These are phyloP conservation scores for Arthrobotrys sphaeroides DNA, from an alignment of 2,329 filamentous ascomycete species.

Conservation along the genomic window DNA sequence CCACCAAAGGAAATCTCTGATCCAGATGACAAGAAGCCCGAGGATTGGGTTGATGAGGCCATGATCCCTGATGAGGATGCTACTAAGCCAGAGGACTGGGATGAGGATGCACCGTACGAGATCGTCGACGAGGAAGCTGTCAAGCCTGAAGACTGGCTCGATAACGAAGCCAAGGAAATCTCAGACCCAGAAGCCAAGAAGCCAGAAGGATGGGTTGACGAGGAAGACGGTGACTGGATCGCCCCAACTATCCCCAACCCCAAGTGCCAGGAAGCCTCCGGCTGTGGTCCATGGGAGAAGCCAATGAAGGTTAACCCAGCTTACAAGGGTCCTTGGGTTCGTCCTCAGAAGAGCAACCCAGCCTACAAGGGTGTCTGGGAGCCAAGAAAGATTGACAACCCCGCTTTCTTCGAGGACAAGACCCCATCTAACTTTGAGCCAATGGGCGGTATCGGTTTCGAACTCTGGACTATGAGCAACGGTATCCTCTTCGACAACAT, in stretches of 20 bases:
- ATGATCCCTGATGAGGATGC: conserved; percentile 92
- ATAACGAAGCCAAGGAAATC: conserved; percentile 81
- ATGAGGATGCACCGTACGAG: conserved; percentile 97
- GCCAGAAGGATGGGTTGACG: conserved; percentile 99
- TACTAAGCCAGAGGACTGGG: conserved; percentile 97
- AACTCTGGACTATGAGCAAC: conserved; percentile 99
- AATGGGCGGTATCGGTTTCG: conserved; percentile 97
- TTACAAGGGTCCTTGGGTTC: conserved; percentile 99
- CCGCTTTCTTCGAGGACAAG: conserved; percentile 96
- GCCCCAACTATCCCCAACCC: conserved; percentile 90
- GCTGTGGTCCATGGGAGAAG: conserved; percentile 90
- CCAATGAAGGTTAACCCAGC: conserved; percentile 93
- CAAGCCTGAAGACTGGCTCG: conserved; percentile 95
- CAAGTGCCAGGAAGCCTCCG: conserved; percentile 91
- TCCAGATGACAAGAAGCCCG: conserved; percentile 89
- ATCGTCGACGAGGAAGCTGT: conserved; percentile 91
- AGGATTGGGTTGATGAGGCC: conserved; percentile 92
- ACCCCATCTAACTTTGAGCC: conserved; percentile 95
- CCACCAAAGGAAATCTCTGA: conserved; percentile 95
- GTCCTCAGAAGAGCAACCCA: conserved; percentile 94
- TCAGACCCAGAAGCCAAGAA: conserved; percentile 95
- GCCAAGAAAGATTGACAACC: conserved; percentile 96
- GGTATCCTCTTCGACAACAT: conserved; percentile 99
- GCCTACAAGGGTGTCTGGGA: conserved; percentile 96
- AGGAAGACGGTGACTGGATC: conserved; percentile 98